phyloP scores from a whole-genome alignment of 1,284 basidiomycete species.

The Ustilago loliicola region DNA sequence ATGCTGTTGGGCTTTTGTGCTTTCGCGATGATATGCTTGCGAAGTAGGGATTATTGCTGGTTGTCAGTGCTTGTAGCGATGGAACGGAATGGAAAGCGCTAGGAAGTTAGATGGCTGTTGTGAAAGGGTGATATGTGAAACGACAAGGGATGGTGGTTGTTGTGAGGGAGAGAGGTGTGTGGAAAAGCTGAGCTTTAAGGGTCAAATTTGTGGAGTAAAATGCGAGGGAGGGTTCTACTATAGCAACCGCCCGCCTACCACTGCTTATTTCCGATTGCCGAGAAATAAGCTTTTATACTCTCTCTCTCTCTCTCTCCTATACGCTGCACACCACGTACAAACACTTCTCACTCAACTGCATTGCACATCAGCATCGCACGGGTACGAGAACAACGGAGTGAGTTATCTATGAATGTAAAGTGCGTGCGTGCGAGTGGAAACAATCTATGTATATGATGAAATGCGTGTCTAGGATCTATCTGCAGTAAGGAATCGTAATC shows the following conservation, averaged over 20 bases:
- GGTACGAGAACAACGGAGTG: background rate
- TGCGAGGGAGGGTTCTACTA: background rate
- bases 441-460: background rate
- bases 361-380: background rate
- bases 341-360: background rate
- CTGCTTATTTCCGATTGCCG: background rate
- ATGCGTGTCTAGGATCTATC: background rate
- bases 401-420: background rate
- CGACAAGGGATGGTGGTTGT: background rate
- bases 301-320: background rate
- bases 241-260: no score
- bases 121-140: no score
- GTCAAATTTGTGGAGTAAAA: slow-evolving; percentile 3
- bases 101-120: background rate
- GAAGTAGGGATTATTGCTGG: no score
- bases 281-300: background rate
- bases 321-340: background rate
- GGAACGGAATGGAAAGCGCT: no score
- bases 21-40: background rate
- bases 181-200: background rate
- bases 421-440: background rate
- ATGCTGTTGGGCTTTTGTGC: background rate
- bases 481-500: background rate
- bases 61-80: no score
- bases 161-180: background rate